Evolutionary conservation across 768 basidiomycete species (phyloP).

Genomic region (Auricularia sp.): DNA sequence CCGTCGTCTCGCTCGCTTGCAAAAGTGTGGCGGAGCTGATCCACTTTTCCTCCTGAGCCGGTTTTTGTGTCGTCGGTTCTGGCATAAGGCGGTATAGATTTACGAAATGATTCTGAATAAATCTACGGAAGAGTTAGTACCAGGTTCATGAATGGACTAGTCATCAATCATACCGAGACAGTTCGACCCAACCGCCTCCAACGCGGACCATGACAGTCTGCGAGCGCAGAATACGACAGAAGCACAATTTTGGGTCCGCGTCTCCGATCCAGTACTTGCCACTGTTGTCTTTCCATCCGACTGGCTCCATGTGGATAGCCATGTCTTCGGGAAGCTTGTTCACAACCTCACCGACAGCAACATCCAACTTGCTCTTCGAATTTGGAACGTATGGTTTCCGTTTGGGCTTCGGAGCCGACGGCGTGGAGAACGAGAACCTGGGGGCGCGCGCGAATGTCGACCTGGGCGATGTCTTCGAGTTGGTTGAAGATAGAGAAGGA

Average conservation of each 20-base stretch:
- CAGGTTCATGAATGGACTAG: neutral
- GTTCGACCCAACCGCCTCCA: conserved; percentile 87
- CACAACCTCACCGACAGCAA: conserved; percentile 86
- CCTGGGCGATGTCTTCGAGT: conserved; percentile 38
- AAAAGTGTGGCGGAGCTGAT: conserved; percentile 68
- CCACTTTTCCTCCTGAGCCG: conserved; percentile 56
- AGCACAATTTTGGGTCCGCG: conserved; percentile 80
- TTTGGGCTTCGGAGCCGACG: conserved; percentile 27
- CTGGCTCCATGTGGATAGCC: conserved; percentile 68
- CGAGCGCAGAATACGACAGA: conserved; percentile 81
- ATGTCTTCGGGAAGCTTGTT: conserved; percentile 81
- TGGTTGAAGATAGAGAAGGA: conserved; percentile 46
- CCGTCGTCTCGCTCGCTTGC: conserved; percentile 35
- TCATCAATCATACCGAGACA: conserved; percentile 60
- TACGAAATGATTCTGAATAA: conserved; percentile 78
- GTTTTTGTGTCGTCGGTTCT: conserved; percentile 40
- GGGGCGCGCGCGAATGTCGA: conserved; percentile 65
- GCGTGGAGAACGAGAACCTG: conserved; percentile 44
- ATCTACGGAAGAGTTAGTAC: conserved; percentile 35
- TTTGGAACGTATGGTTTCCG: conserved; percentile 73
- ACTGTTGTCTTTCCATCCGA: conserved; percentile 85
- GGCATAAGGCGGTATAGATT: conserved; percentile 67
- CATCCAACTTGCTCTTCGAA: conserved; percentile 83
- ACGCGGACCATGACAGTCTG: conserved; percentile 95
- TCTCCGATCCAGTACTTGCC: conserved; percentile 96